Evolutionary conservation across 2,329 filamentous ascomycete species (phyloP).

Genomic region (Chrysosporium keratinophilum): DNA sequence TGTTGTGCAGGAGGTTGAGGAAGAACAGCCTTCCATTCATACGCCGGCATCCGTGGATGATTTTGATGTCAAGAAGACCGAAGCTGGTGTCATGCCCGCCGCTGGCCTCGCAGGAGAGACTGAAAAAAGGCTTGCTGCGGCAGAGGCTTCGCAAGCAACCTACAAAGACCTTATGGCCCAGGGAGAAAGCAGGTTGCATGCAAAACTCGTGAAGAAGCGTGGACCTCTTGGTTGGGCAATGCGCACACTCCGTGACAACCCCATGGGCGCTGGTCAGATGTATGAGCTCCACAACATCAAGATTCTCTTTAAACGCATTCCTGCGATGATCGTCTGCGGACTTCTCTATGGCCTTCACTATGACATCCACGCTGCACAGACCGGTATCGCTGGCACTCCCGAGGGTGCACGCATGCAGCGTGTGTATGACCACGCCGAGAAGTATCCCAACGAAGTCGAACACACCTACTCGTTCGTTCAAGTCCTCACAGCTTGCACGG

Average conservation of each 20-base stretch:
- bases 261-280: slow-evolving; percentile 59
- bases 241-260: slow-evolving; percentile 64
- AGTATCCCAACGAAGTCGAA: slow-evolving; percentile 61
- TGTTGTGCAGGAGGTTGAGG: slow-evolving; percentile 57
- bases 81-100: slow-evolving; percentile 23
- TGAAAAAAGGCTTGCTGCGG: slow-evolving; percentile 30
- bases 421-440: slow-evolving; percentile 54
- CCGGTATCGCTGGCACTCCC: slow-evolving; percentile 59
- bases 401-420: slow-evolving; percentile 61
- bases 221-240: slow-evolving; percentile 76
- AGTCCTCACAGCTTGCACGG: slow-evolving; percentile 43
- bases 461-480: slow-evolving; percentile 48
- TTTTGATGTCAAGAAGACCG: slow-evolving; percentile 21
- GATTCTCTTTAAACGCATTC: slow-evolving; percentile 53
- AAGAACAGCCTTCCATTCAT: slow-evolving; percentile 33
- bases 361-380: slow-evolving; percentile 69
- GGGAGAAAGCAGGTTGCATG: slow-evolving; percentile 50
- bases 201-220: slow-evolving; percentile 50
- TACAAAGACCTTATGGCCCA: slow-evolving; percentile 55
- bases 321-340: slow-evolving; percentile 54
- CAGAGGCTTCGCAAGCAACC: slow-evolving; percentile 43
- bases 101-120: slow-evolving; percentile 19
- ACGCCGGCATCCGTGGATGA: slow-evolving; percentile 16
- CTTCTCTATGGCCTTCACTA: slow-evolving; percentile 67
- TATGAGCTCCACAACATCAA: slow-evolving; percentile 65